Conservation (phyloP, 2,329 filamentous ascomycete species). For the Pyrenophora teres region DNA sequence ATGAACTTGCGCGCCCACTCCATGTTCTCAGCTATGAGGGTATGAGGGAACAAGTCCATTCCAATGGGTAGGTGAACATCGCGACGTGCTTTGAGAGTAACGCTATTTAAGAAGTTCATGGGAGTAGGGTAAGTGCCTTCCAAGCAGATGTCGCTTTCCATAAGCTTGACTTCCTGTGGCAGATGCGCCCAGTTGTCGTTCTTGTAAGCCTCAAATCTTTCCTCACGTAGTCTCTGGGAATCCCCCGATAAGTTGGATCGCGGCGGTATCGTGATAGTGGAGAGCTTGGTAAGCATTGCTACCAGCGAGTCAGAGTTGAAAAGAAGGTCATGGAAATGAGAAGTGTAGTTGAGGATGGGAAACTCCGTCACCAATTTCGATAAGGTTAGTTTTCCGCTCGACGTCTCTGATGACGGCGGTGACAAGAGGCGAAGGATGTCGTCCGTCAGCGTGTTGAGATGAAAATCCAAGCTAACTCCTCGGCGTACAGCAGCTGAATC, state of each 20-base stretch:
- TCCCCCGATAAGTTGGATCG: not conserved
- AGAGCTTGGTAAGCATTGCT: not conserved
- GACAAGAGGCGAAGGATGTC: not conserved
- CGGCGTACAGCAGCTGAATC: constrained; percentile 7
- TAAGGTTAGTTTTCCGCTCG: not conserved
- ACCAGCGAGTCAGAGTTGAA: constrained; percentile 4
- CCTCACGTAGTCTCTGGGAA: not conserved
- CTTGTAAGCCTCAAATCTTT: not conserved
- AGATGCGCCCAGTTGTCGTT: constrained; percentile 2
- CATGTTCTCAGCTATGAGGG: not conserved
- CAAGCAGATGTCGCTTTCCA: constrained; percentile 5
- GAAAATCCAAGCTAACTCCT: constrained; percentile 16
- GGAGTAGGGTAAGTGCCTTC: not conserved
- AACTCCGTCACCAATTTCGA: not conserved
- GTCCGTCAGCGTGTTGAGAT: constrained; percentile 11
- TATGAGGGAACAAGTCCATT: constrained; percentile 8
- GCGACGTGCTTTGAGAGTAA: constrained; percentile 7
- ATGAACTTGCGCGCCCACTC: constrained; percentile 9
- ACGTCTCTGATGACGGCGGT: not conserved
- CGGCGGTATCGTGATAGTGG: not conserved
- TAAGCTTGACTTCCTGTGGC: not conserved
- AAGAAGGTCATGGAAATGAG: constrained; percentile 8
- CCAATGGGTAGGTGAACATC: constrained; percentile 12
- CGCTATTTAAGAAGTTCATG: not conserved
- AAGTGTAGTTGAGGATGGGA: not conserved